These are phyloP conservation scores for Phytophthora cryptogea DNA, from an alignment of 352 stramenopile species.

Conservation along the genomic window DNA sequence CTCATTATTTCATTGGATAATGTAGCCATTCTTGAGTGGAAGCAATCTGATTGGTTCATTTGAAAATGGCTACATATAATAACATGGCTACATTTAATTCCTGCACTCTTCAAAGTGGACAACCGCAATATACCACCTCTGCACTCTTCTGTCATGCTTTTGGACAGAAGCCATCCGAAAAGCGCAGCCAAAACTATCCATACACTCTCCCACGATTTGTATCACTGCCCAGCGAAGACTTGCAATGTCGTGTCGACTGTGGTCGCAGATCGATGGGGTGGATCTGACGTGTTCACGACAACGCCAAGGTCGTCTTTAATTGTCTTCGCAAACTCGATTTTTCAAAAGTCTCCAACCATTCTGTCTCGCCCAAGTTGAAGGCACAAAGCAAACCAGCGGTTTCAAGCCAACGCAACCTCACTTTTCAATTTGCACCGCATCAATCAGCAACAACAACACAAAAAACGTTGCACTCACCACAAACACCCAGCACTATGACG, in stretches of 20 bases:
- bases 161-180: no score
- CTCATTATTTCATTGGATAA: not conserved
- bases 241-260: not conserved
- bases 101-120: no score
- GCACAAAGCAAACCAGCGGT: not conserved
- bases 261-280: not conserved
- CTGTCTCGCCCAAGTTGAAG: not conserved
- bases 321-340: not conserved
- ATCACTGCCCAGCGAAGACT: not conserved
- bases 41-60: no score
- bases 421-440: not conserved
- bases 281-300: not conserved
- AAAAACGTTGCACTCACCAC: no score
- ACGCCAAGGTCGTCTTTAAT: not conserved
- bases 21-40: no score
- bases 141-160: no score
- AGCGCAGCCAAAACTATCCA: no score
- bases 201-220: not conserved
- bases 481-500: slow-evolving; percentile 1
- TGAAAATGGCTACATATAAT: no score
- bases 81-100: no score
- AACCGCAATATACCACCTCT: no score
- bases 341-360: not conserved
- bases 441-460: not conserved
- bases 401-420: not conserved